phyloP scores from a whole-genome alignment of 768 basidiomycete genomes.

The Mycena epipterygia region DNA sequence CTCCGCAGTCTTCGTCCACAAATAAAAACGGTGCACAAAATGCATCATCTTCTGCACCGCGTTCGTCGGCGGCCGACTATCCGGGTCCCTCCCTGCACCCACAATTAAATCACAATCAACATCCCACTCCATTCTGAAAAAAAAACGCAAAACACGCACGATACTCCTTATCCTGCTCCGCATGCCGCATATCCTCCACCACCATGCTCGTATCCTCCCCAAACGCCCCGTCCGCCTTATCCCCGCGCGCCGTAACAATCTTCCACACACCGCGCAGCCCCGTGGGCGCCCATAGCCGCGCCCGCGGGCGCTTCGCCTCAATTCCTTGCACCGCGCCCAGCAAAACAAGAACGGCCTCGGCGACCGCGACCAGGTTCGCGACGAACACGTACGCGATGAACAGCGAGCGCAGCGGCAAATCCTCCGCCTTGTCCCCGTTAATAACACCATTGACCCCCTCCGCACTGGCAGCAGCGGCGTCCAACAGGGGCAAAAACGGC shows the following conservation, averaged over 20 bases:
- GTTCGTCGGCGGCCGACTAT: slow-evolving; percentile 62
- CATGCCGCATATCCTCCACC: slow-evolving; percentile 35
- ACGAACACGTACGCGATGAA: slow-evolving; percentile 66
- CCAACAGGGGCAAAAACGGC: slow-evolving; percentile 57
- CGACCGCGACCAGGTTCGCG: slow-evolving; percentile 56
- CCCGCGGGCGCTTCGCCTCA: slow-evolving; percentile 51
- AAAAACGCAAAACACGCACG: slow-evolving; percentile 24
- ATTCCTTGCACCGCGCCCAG: slow-evolving; percentile 53
- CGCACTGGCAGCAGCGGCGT: slow-evolving; percentile 35
- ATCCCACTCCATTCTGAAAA: neutral
- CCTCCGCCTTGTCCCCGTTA: neutral
- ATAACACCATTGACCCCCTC: slow-evolving; percentile 14
- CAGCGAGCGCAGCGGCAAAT: slow-evolving; percentile 55
- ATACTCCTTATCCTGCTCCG: slow-evolving; percentile 26
- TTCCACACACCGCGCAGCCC: slow-evolving; percentile 53
- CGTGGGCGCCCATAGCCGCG: slow-evolving; percentile 65
- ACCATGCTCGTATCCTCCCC: slow-evolving; percentile 38
- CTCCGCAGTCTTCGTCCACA: slow-evolving; percentile 58
- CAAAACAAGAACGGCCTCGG: slow-evolving; percentile 51
- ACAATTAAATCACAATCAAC: neutral
- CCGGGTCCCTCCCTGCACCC: slow-evolving; percentile 51
- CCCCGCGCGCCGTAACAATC: slow-evolving; percentile 45
- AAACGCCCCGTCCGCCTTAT: slow-evolving; percentile 41
- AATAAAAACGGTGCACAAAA: slow-evolving; percentile 48
- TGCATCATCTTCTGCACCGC: slow-evolving; percentile 55